Evolutionary conservation across 2,329 filamentous ascomycete species (phyloP).

Genomic region (Hysterium pulicare): DNA sequence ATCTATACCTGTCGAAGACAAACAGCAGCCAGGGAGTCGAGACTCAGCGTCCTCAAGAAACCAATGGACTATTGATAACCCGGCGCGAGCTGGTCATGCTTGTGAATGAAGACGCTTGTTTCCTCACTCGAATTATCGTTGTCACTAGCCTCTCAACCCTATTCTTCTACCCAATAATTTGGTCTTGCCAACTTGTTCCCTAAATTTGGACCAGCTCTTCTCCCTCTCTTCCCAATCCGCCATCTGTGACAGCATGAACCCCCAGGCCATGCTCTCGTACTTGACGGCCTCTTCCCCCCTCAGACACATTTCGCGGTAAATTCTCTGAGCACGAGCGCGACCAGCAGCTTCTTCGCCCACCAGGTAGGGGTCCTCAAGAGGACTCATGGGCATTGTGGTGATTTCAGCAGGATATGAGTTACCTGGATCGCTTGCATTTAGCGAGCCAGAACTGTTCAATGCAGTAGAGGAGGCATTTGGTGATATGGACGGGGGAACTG

Average conservation of each 20-base stretch:
- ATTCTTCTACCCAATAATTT: conserved; percentile 13
- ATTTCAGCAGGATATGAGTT: conserved; percentile 15
- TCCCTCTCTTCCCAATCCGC: conserved; percentile 38
- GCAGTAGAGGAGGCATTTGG: conserved; percentile 6
- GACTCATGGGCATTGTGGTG: conserved; percentile 38
- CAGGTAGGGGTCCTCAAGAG: conserved; percentile 64
- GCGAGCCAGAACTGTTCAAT: not conserved
- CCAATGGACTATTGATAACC: too few species aligned
- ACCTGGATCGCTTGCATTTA: not conserved
- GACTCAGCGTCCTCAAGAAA: too few species aligned
- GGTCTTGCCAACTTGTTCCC: conserved; percentile 10
- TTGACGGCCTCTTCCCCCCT: conserved; percentile 23
- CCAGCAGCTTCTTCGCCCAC: conserved; percentile 65
- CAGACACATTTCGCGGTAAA: conserved; percentile 47
- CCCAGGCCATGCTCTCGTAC: conserved; percentile 38
- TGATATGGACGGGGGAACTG: conserved; percentile 10
- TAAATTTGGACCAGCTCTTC: conserved; percentile 19
- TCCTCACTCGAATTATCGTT: too few species aligned
- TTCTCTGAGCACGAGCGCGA: conserved; percentile 54
- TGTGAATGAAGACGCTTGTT: too few species aligned
- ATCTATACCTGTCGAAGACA: too few species aligned
- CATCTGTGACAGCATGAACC: conserved; percentile 43
- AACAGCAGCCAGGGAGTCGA: too few species aligned
- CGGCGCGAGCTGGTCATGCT: too few species aligned
- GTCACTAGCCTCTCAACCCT: conserved; percentile 10